These are phyloP conservation scores for Sporisorium exsertum DNA, from an alignment of 1,284 basidiomycete genomes.

Conservation along the genomic window DNA sequence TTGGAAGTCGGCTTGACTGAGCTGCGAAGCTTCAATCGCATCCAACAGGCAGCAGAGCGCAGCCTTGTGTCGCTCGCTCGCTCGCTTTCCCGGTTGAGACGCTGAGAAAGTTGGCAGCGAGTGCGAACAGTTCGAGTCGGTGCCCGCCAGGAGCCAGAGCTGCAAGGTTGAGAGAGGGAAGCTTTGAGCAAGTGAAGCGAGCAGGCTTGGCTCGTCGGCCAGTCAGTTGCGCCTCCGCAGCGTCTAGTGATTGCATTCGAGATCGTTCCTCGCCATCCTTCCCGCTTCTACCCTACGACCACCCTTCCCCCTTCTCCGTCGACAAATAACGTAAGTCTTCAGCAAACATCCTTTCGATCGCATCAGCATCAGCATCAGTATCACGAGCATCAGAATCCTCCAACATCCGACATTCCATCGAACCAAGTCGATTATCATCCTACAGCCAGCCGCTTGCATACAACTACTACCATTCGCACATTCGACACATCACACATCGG, in stretches of 20 bases:
- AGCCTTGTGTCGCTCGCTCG: neutral
- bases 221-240: constrained; percentile 14
- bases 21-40: neutral
- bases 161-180: neutral
- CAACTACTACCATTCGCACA: neutral
- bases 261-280: constrained; percentile 45
- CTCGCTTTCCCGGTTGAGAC: neutral
- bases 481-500: neutral
- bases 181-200: neutral
- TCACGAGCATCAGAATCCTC: neutral
- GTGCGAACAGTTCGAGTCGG: neutral
- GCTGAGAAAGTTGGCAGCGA: neutral
- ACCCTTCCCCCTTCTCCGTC: constrained; percentile 31
- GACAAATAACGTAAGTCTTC: constrained; percentile 48
- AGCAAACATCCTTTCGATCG: constrained; percentile 13
- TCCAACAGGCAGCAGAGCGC: constrained; percentile 10
- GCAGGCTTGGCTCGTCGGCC: neutral
- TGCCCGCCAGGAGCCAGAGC: neutral
- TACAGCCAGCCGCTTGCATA: neutral
- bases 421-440: neutral
- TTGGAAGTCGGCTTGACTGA: neutral
- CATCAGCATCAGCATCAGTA: constrained; percentile 28
- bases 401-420: neutral
- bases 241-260: constrained; percentile 27
- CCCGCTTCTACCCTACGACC: constrained; percentile 45